phyloP scores from a whole-genome alignment of 73 alveolate genomes.

The Paramecium sonneborni region DNA sequence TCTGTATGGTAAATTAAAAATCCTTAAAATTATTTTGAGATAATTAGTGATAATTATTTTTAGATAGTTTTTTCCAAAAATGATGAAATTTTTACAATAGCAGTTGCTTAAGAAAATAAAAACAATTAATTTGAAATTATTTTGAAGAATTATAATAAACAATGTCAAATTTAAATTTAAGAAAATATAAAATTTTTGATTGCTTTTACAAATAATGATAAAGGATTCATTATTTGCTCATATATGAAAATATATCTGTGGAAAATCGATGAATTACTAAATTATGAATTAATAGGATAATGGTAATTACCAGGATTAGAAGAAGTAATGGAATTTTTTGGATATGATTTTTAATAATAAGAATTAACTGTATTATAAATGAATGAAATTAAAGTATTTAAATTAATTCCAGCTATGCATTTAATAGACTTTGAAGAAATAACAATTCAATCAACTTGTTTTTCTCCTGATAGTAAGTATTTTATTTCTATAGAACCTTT shows the following conservation, averaged over 20 bases:
- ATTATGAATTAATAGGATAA: background rate
- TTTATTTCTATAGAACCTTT: background rate
- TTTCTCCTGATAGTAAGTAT: background rate
- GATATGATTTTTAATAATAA: background rate
- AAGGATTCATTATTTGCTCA: background rate
- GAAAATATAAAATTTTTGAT: background rate
- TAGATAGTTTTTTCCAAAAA: too few species aligned
- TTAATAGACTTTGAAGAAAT: background rate
- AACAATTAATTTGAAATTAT: too few species aligned
- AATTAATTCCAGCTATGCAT: background rate
- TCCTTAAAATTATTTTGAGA: too few species aligned
- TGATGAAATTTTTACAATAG: too few species aligned
- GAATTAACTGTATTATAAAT: background rate
- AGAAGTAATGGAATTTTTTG: background rate
- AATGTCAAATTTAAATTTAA: background rate
- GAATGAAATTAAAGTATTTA: background rate
- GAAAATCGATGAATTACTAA: background rate
- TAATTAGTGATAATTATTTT: too few species aligned
- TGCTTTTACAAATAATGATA: background rate
- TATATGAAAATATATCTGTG: background rate
- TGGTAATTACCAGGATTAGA: background rate
- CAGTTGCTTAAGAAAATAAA: too few species aligned
- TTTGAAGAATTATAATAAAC: background rate
- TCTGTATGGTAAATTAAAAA: too few species aligned
- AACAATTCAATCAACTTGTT: background rate